Percentiles rank a stretch among this genome's conserved stretches.
phyloP scores from a whole-genome alignment of 2,329 filamentous ascomycete genomes.

The Ophiostoma quercus region DNA sequence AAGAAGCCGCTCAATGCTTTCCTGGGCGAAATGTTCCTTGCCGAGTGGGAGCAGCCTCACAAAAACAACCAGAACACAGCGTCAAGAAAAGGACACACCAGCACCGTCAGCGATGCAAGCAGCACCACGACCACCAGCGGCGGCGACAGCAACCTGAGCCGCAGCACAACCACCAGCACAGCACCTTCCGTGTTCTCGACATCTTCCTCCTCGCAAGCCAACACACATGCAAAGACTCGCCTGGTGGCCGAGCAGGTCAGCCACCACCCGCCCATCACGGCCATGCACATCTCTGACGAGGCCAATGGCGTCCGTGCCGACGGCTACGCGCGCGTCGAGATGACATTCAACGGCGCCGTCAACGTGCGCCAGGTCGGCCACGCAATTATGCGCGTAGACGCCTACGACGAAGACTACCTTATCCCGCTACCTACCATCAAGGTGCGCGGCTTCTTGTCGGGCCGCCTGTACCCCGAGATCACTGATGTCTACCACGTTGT shows the following conservation, averaged over 20 bases:
- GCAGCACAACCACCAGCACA: slow-evolving; percentile 6
- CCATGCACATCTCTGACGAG: slow-evolving; percentile 44
- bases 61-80: slow-evolving; percentile 18
- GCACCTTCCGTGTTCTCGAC: background rate
- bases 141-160: background rate
- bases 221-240: slow-evolving; percentile 28
- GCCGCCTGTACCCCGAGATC: slow-evolving; percentile 47
- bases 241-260: slow-evolving; percentile 47
- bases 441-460: slow-evolving; percentile 45
- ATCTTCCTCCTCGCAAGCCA: background rate
- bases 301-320: slow-evolving; percentile 42
- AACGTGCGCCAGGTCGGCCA: slow-evolving; percentile 49
- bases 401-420: slow-evolving; percentile 45
- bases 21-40: slow-evolving; percentile 47
- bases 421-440: slow-evolving; percentile 46
- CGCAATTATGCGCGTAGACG: slow-evolving; percentile 46
- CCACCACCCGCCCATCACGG: slow-evolving; percentile 51
- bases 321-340: slow-evolving; percentile 49
- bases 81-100: slow-evolving; percentile 10
- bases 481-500: slow-evolving; percentile 43
- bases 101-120: background rate
- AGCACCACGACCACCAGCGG: background rate
- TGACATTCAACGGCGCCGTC: slow-evolving; percentile 46
- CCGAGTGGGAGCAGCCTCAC: slow-evolving; percentile 35
- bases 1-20: slow-evolving; percentile 52